Conservation (phyloP, 2,329 filamentous ascomycete species). For the Tolypocladium endophyticum region DNA sequence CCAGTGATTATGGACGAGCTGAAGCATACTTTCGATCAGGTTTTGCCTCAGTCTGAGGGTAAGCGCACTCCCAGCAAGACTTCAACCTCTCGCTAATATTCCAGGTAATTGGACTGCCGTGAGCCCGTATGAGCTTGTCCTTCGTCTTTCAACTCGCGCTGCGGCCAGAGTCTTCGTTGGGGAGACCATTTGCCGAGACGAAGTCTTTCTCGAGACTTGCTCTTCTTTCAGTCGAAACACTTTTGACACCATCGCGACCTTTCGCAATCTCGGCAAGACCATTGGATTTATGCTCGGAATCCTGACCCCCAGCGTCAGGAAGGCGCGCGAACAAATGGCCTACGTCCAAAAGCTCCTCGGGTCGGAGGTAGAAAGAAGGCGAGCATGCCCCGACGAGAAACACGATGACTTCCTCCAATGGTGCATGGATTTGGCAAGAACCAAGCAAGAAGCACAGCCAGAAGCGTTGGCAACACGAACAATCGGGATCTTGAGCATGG, state of each 20-base stretch:
- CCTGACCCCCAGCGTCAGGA: conserved; percentile 2
- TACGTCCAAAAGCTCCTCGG: conserved; percentile 6
- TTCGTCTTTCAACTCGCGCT: conserved; percentile 5
- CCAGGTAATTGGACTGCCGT: conserved; percentile 1
- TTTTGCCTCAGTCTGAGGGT: conserved; percentile 1
- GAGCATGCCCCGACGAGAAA: conserved; percentile 1
- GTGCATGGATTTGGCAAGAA: conserved; percentile 7
- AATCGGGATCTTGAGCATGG: conserved; percentile 8
- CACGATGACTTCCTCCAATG: conserved; percentile 8
- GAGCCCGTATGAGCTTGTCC: conserved; percentile 6
- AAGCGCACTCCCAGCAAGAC: neutral
- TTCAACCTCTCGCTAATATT: neutral
- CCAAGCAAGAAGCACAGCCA: conserved; percentile 4
- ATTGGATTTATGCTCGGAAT: neutral
- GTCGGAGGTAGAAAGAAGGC: conserved; percentile 4
- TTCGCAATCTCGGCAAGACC: conserved; percentile 3
- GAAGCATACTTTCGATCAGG: conserved; percentile 2
- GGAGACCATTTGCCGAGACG: conserved; percentile 6
- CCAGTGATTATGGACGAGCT: conserved; percentile 7
- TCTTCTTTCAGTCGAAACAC: conserved; percentile 7
- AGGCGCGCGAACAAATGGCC: conserved; percentile 4
- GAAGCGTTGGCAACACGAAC: conserved; percentile 6
- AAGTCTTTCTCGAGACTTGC: conserved; percentile 5
- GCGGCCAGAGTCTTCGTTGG: conserved; percentile 7
- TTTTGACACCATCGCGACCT: conserved; percentile 6